These are phyloP conservation scores for Dothiorella sarmentorum DNA, from an alignment of 2,329 filamentous ascomycete genomes.

Conservation along the genomic window DNA sequence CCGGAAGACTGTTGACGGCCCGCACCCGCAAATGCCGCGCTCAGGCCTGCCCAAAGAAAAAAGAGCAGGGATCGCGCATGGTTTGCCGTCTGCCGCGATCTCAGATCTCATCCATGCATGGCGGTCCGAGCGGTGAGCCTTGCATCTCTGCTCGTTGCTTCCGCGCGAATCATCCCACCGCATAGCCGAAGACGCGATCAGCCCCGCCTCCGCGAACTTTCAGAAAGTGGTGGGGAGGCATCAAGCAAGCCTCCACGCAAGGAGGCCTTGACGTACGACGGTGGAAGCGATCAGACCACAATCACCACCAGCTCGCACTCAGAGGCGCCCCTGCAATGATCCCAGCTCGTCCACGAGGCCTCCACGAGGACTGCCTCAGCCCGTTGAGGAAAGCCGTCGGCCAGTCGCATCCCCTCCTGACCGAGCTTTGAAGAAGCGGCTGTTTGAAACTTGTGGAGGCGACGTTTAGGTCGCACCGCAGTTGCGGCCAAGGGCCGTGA, in stretches of 20 bases:
- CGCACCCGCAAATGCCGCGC: background rate
- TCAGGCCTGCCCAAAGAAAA: background rate
- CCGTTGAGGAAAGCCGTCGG: background rate
- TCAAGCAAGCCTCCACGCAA: background rate
- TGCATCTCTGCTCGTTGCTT: background rate
- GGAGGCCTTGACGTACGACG: background rate
- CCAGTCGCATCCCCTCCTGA: background rate
- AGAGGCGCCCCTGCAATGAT: background rate
- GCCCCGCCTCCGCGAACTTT: background rate
- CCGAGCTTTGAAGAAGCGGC: constrained; percentile 2
- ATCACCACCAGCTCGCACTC: background rate
- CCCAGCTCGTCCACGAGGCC: constrained; percentile 2
- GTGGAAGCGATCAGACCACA: constrained; percentile 7
- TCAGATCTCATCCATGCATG: constrained; percentile 8
- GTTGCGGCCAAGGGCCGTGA: background rate
- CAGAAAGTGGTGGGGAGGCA: background rate
- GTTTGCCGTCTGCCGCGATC: constrained; percentile 10
- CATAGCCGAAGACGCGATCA: constrained; percentile 11
- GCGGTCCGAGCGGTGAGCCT: constrained; percentile 12
- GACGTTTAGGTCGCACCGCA: background rate
- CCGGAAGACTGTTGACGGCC: background rate
- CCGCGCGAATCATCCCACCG: constrained; percentile 6
- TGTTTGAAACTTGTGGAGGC: constrained; percentile 11
- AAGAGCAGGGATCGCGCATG: background rate
- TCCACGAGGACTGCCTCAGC: background rate